Base-by-base conservation (phyloP, 768 basidiomycete genomes). In the Asterophora parasitica region DNA sequence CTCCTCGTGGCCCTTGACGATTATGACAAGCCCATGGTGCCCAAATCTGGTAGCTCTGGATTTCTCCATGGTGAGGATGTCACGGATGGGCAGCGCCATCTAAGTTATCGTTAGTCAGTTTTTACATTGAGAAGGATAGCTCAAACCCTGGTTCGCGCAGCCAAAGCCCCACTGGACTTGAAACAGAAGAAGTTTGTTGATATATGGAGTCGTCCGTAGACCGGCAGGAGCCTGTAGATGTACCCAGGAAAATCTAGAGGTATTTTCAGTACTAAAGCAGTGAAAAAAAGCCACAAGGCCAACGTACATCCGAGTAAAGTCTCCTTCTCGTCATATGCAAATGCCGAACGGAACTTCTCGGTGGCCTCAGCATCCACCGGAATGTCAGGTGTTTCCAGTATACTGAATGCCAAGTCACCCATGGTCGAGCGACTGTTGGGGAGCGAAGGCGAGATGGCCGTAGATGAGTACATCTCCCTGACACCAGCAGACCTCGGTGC, bases 1-100 rank as follows among this genome's bases (percentile, higher is more conserved):
- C 62, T 99, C 95, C 67, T 99, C 95, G 61, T 98, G 92, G 0
- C 95, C 95, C 58, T 88, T 90, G 57, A 99, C 82, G 45, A 97
- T 85, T 47, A 98, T 74, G 30, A 89, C 82, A 15, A 98, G 77
- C 20, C 95, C 95, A 58, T 87, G 80, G 60, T 92, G 92, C 5
- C 88, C 91, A 63, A 96, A 91, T 17, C 88, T 81, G 54, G 89
- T 88, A 1, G 93, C 89, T 64, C 85, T 91, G 7, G 87, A 83
- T 61, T 81, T 86, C 65, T 96, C 89, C 4, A 80, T 75, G 9
- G 90, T 78, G 34, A 98, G 71, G 32, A 98, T 80, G 65, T 98
- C 95, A 35, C 81, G 79, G 47, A 96, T 82, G 10, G 95, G 95
- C 23, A 99, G 72, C 16, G 95, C 82, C 95, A 99, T 98, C 94